phyloP scores from a whole-genome alignment of 257 asterid genomes.

The Solanum boliviense region DNA sequence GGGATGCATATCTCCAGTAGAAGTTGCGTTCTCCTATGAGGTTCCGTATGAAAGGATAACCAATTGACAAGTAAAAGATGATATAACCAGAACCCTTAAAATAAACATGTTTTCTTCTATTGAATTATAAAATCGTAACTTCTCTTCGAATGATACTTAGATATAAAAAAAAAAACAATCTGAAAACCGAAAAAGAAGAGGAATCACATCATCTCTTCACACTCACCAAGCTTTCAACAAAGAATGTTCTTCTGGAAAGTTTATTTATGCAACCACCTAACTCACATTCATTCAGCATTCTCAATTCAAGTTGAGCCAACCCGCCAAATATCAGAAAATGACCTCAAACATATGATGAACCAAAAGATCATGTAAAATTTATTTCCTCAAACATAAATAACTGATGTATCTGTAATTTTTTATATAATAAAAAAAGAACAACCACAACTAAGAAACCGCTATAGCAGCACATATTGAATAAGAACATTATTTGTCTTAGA shows the following conservation, averaged over 20 bases:
- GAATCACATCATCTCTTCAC: neutral
- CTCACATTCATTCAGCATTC: neutral
- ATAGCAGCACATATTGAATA: neutral
- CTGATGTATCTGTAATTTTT: neutral
- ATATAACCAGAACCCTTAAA: neutral
- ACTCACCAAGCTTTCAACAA: neutral
- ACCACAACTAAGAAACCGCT: neutral
- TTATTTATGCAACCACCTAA: neutral
- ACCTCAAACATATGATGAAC: neutral
- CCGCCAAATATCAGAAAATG: neutral
- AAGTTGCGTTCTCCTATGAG: neutral
- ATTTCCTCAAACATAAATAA: neutral
- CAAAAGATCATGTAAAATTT: neutral
- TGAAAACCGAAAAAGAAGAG: neutral
- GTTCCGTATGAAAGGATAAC: neutral
- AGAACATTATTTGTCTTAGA: neutral
- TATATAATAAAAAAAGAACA: neutral
- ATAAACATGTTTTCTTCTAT: neutral
- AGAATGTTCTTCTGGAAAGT: neutral
- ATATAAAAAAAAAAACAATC: neutral
- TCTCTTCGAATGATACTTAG: neutral
- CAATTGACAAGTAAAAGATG: neutral
- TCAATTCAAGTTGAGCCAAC: neutral
- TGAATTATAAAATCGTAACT: neutral
- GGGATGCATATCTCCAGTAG: neutral